A percentile compares a stretch with the other conserved stretches of the same genome.
Evolutionary conservation across 1,139 yeast genomes (phyloP).

Genomic region (Blastobotrys raffinosifermentans): DNA sequence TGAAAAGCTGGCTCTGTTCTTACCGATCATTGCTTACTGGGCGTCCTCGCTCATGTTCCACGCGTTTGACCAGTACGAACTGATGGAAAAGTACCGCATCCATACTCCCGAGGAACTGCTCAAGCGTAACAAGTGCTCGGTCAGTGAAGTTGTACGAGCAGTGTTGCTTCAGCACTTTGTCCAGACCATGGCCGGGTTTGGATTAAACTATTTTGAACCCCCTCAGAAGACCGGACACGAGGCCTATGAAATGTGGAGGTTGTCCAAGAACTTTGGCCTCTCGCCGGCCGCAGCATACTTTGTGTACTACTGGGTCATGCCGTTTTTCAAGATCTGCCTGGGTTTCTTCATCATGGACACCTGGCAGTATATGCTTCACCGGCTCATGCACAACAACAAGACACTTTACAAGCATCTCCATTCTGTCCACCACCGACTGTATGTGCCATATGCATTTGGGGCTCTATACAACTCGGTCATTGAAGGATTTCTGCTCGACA

Average conservation of each 20-base stretch:
- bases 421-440: constrained; percentile 87
- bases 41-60: constrained; percentile 65
- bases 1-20: constrained; percentile 60
- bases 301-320: constrained; percentile 32
- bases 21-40: constrained; percentile 87
- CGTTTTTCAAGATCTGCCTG: constrained; percentile 47
- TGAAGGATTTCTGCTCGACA: constrained; percentile 89
- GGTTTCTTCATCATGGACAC: constrained; percentile 80
- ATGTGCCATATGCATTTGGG: constrained; percentile 95
- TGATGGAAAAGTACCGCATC: constrained; percentile 78
- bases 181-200: constrained; percentile 66
- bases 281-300: constrained; percentile 13
- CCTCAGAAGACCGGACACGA: constrained; percentile 70
- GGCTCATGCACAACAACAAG: constrained; percentile 80
- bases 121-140: constrained; percentile 66
- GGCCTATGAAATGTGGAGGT: constrained; percentile 58
- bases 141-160: constrained; percentile 65
- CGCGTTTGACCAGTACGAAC: constrained; percentile 60
- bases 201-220: constrained; percentile 53
- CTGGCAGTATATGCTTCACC: constrained; percentile 88
- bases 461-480: constrained; percentile 91
- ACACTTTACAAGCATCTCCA: constrained; percentile 73
- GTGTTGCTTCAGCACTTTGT: constrained; percentile 79
- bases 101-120: constrained; percentile 86
- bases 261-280: constrained; percentile 38